Percentiles rank a stretch among this genome's conserved stretches.
phyloP scores from a whole-genome alignment of 768 basidiomycete genomes.

The Tulasnella sp. region DNA sequence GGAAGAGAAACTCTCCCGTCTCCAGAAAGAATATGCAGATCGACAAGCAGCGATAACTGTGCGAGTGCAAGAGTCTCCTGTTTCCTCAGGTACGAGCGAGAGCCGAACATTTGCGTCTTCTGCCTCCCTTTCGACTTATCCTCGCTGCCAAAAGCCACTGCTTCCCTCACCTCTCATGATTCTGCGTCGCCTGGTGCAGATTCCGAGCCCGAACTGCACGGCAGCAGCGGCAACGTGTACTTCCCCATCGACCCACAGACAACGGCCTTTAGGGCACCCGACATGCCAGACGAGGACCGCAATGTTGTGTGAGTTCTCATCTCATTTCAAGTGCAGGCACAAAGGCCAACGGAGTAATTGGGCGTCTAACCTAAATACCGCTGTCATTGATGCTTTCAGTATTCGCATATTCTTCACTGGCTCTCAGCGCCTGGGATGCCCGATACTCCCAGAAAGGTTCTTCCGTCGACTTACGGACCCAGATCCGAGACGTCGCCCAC shows the following conservation, averaged over 20 bases:
- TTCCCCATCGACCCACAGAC: background rate
- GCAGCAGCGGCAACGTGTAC: background rate
- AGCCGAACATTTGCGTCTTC: background rate
- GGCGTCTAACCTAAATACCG: background rate
- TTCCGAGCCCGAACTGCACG: background rate
- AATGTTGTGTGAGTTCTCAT: constrained; percentile 6
- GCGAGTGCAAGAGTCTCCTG: too few relatives aligned
- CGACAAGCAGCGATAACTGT: too few relatives aligned
- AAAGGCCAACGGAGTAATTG: too few relatives aligned
- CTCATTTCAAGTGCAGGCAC: background rate
- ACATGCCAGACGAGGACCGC: constrained; percentile 11
- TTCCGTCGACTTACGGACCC: constrained; percentile 1
- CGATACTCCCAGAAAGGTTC: background rate
- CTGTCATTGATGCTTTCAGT: background rate
- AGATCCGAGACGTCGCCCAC: background rate
- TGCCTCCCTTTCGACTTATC: background rate
- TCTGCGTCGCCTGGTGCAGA: background rate
- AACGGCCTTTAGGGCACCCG: background rate
- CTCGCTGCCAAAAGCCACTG: background rate
- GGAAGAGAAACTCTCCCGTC: background rate
- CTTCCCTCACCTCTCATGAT: constrained; percentile 1
- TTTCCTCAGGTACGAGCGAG: background rate
- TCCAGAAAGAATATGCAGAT: background rate
- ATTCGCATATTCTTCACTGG: constrained; percentile 11
- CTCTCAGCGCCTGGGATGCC: constrained; percentile 3